Evolutionary conservation across 2,329 filamentous ascomycete genomes (phyloP).

Genomic region (Xylaria sp.): DNA sequence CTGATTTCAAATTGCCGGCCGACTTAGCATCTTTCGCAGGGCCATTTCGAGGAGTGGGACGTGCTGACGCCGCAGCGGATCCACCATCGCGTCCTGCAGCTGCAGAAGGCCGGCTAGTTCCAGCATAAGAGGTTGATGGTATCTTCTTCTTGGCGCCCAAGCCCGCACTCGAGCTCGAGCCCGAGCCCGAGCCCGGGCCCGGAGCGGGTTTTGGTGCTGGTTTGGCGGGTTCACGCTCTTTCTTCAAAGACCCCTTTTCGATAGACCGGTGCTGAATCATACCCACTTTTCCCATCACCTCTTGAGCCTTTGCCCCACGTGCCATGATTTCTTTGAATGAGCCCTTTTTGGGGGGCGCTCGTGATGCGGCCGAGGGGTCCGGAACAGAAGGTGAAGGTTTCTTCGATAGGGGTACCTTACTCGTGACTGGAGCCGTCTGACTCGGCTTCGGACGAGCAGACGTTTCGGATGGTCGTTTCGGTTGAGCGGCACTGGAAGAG

Average conservation of each 20-base stretch:
- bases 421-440: constrained; percentile 14
- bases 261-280: constrained; percentile 71
- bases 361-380: constrained; percentile 29
- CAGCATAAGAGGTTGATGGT: constrained; percentile 23
- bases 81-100: constrained; percentile 19
- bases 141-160: constrained; percentile 30
- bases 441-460: constrained; percentile 24
- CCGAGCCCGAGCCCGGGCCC: constrained; percentile 15
- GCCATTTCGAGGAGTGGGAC: constrained; percentile 23
- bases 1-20: constrained; percentile 26
- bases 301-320: constrained; percentile 62
- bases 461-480: constrained; percentile 21
- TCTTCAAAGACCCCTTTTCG: constrained; percentile 56
- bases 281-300: constrained; percentile 55
- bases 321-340: constrained; percentile 71
- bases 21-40: constrained; percentile 23
- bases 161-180: constrained; percentile 10
- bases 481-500: constrained; percentile 11
- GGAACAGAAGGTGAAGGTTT: constrained; percentile 27
- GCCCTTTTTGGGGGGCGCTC: constrained; percentile 58
- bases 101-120: constrained; percentile 23
- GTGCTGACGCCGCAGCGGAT: constrained; percentile 14
- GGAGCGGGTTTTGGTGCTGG: constrained; percentile 38
- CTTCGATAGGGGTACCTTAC: constrained; percentile 24
- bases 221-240: constrained; percentile 45